Evolutionary conservation across 768 basidiomycete species (phyloP).

Genomic region (Tylopilus plumbeoviolaceoides): DNA sequence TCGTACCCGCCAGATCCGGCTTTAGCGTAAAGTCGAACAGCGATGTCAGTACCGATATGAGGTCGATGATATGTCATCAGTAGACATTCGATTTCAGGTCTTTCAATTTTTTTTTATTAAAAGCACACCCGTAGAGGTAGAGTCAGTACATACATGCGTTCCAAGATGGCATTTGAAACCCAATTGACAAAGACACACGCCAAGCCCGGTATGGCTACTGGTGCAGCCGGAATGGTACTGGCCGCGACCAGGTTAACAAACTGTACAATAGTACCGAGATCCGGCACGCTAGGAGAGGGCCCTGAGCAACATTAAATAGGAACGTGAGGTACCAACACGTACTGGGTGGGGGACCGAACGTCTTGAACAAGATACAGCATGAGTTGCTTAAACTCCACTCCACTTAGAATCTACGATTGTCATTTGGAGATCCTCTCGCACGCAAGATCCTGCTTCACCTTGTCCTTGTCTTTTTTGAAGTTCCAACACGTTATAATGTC

Average conservation of each 20-base stretch:
- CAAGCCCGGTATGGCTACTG: conserved; percentile 5
- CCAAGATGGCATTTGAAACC: neutral
- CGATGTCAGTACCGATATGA: neutral
- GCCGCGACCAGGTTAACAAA: conserved; percentile 2
- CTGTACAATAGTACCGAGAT: neutral
- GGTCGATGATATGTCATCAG: conserved; percentile 3
- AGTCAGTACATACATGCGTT: neutral
- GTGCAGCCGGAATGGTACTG: neutral
- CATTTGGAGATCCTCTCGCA: too few relatives aligned
- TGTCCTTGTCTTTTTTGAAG: conserved; percentile 1
- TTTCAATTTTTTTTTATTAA: neutral
- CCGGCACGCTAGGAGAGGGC: too few relatives aligned
- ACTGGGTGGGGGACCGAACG: neutral
- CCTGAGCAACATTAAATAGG: too few relatives aligned
- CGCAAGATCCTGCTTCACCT: neutral
- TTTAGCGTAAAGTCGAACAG: conserved; percentile 5
- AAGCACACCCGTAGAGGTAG: neutral
- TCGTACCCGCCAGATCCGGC: conserved; percentile 5
- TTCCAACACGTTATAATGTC: conserved; percentile 11
- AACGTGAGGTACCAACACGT: neutral
- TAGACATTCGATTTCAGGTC: neutral
- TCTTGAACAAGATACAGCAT: too few relatives aligned
- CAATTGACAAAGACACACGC: conserved; percentile 3
- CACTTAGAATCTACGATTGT: conserved; percentile 1
- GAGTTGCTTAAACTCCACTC: conserved; percentile 1